Evolutionary conservation across 1,284 basidiomycete species (phyloP).

Genomic region (Mycena sp.): DNA sequence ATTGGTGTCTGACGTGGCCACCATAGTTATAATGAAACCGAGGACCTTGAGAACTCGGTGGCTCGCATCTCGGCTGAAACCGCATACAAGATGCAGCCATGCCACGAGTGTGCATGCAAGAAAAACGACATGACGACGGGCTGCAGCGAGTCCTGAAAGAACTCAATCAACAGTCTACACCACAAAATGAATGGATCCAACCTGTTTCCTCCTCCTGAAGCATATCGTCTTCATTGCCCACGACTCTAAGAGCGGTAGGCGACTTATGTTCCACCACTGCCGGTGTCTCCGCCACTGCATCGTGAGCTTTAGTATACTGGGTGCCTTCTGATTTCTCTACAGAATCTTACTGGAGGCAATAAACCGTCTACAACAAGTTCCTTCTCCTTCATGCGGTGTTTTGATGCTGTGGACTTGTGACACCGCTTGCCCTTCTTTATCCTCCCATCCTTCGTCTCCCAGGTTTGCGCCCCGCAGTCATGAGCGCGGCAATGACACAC

Average conservation of each 20-base stretch:
- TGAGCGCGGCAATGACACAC: neutral
- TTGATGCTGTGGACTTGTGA: neutral
- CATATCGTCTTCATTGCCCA: neutral
- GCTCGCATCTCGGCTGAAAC: neutral
- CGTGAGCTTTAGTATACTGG: neutral
- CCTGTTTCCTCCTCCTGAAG: neutral
- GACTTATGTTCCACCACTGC: neutral
- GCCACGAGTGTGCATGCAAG: neutral
- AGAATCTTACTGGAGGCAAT: neutral
- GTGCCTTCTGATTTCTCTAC: neutral
- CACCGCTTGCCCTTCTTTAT: neutral
- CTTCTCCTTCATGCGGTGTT: neutral
- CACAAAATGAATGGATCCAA: neutral
- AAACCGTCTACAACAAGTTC: neutral
- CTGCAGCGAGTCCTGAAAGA: neutral
- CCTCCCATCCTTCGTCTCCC: neutral
- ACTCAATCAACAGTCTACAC: neutral
- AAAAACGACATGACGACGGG: neutral
- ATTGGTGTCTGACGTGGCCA: neutral
- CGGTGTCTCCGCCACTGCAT: neutral
- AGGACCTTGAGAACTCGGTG: neutral
- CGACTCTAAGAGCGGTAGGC: neutral
- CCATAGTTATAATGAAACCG: neutral
- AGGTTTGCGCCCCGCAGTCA: neutral
- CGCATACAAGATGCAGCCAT: neutral